phyloP scores from a whole-genome alignment of 257 asterid genomes.

The Parsonsia alboflavescens region DNA sequence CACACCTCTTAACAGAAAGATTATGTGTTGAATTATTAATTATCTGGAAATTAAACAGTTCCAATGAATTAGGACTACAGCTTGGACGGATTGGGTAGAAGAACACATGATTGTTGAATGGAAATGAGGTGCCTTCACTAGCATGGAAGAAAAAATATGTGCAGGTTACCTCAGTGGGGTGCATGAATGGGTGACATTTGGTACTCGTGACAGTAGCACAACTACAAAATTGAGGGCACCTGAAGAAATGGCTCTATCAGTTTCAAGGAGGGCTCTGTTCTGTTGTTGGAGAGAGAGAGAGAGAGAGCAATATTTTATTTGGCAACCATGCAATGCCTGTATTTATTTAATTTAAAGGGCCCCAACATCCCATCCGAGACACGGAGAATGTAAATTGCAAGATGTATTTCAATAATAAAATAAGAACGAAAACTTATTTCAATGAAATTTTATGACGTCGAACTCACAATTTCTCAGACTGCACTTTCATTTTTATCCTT shows the following conservation, averaged over 20 bases:
- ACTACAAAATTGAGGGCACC: conserved; percentile 33
- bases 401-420: too few relatives aligned
- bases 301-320: neutral
- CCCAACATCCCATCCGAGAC: too few relatives aligned
- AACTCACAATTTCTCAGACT: too few relatives aligned
- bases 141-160: conserved; percentile 8
- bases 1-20: neutral
- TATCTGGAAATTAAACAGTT: neutral
- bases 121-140: conserved; percentile 18
- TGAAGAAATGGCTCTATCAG: conserved; percentile 29
- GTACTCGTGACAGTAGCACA: conserved; percentile 46
- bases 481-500: too few relatives aligned
- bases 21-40: neutral
- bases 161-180: conserved; percentile 47
- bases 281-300: too few relatives aligned
- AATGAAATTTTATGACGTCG: too few relatives aligned
- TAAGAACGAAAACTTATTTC: too few relatives aligned
- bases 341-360: too few relatives aligned
- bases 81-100: conserved; percentile 12
- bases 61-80: conserved; percentile 9
- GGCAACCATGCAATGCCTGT: neutral
- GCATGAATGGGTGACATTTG: conserved; percentile 53
- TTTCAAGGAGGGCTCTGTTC: neutral
- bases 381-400: too few relatives aligned
- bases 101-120: conserved; percentile 19